A percentile compares a stretch with the other conserved stretches of the same genome.
Evolutionary conservation across 495 filamentous ascomycete genomes (phyloP).

Genomic region (Podospora tetraspora): DNA sequence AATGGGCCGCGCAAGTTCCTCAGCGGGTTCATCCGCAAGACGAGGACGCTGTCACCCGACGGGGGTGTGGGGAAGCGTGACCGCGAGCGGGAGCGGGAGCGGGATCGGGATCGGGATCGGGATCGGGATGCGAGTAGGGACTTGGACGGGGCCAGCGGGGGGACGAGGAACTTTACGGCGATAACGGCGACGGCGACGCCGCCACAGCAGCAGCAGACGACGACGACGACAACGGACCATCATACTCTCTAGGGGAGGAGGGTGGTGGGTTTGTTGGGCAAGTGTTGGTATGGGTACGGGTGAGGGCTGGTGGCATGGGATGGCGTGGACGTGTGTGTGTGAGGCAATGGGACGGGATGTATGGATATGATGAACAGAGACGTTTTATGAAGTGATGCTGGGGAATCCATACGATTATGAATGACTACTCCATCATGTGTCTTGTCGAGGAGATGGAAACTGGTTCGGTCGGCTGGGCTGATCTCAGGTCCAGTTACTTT

Average conservation of each 20-base stretch:
- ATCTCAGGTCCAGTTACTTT: not conserved
- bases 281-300: not conserved
- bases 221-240: not conserved
- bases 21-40: slow-evolving; percentile 44
- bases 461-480: not conserved
- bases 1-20: slow-evolving; percentile 42
- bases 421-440: not conserved
- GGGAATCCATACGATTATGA: not conserved
- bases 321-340: not conserved
- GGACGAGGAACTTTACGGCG: not conserved
- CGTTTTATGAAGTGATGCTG: not conserved
- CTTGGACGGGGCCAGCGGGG: slow-evolving; percentile 3
- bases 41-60: slow-evolving; percentile 28
- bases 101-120: slow-evolving; percentile 19
- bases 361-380: not conserved
- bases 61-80: not conserved
- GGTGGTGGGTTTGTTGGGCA: not conserved
- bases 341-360: not conserved
- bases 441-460: not conserved
- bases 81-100: slow-evolving; percentile 10
- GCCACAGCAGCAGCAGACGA: too few species aligned
- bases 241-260: not conserved
- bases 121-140: slow-evolving; percentile 22
- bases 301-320: not conserved
- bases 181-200: not conserved